Conservation (phyloP, 2,329 filamentous ascomycete genomes). For the Aspergillus quadrilineatus region DNA sequence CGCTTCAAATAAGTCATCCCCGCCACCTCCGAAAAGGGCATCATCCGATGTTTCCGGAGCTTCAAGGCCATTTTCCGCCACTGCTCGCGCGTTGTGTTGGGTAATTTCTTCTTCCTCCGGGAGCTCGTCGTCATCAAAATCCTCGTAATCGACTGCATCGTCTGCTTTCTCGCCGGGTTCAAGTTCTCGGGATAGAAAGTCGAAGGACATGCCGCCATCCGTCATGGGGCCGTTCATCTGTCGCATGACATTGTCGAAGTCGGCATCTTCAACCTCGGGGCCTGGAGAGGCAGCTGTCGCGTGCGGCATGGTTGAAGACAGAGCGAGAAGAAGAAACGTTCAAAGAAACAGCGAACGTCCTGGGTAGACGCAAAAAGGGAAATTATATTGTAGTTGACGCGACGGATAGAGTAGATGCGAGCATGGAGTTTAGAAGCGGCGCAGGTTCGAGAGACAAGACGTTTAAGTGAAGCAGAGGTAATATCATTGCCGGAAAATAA, state of each 20-base stretch:
- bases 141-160: conserved; percentile 85
- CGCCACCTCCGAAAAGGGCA: conserved; percentile 30
- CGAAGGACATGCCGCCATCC: conserved; percentile 35
- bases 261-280: conserved; percentile 35
- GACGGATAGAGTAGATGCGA: not conserved
- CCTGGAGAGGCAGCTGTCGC: conserved; percentile 30
- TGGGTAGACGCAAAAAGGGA: not conserved
- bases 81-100: conserved; percentile 17
- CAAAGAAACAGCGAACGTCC: not conserved
- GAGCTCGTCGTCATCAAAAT: conserved; percentile 88
- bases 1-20: conserved; percentile 40
- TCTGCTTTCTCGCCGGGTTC: conserved; percentile 74
- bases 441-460: not conserved
- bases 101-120: conserved; percentile 57
- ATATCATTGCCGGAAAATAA: not conserved
- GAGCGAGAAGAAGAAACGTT: not conserved
- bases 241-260: conserved; percentile 44
- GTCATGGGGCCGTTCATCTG: conserved; percentile 40
- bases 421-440: conserved; percentile 4
- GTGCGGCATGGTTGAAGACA: conserved; percentile 37
- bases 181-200: conserved; percentile 42
- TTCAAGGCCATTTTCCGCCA: conserved; percentile 53
- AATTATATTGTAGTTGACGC: not conserved
- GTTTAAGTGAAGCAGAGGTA: not conserved
- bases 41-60: conserved; percentile 48